Evolutionary conservation across 2,329 filamentous ascomycete species (phyloP), one percentile per base, ranked within the genome.

Genomic region (Penicillium sp.): DNA sequence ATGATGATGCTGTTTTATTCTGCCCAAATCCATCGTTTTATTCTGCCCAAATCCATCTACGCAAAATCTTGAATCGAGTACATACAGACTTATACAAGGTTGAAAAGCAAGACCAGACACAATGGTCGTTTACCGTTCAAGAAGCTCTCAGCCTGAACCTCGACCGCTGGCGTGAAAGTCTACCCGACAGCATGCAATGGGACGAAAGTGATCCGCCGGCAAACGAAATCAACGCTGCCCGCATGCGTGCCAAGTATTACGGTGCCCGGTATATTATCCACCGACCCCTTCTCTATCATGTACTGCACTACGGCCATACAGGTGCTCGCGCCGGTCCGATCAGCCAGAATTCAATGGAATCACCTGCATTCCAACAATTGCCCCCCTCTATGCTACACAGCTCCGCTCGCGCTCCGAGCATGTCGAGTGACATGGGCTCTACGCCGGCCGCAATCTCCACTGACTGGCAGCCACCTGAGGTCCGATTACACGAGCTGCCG

Each of bases 231-330:
- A 85, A 97, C 16, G 81, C 85, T 13, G 93, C 93, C 31, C 85
- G 94, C 22, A 80, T 97, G 59, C 87, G 93, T 40, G 94, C 90
- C 16, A 97, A 99, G 72, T 97, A 94, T 73, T 97, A 93, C 80
- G 94, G 94, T 20, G 92, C 91, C 0, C 85, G 89, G 61, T 92
- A 95, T 60, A 92, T 97, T 69, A 92, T 93, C 26, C 89, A 94
- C 70, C 85, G 94, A 26, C 90, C 90, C 1, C 91, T 93, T 57
- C 73, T 88, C 20, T 82, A 84, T 63, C 80, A 84, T 53, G 82
- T 81, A 2, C 77, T 87, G 2, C 82, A 86, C 59, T 76, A 78
- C 51, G 64, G 68, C 61, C 69, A 73, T 49, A 64, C 71, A 24
- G 73, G 69, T 88, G 63, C 57, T 11, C 62, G 59, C 14, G 31